phyloP scores from a whole-genome alignment of 306 rosid species.

The Rosa persica region DNA sequence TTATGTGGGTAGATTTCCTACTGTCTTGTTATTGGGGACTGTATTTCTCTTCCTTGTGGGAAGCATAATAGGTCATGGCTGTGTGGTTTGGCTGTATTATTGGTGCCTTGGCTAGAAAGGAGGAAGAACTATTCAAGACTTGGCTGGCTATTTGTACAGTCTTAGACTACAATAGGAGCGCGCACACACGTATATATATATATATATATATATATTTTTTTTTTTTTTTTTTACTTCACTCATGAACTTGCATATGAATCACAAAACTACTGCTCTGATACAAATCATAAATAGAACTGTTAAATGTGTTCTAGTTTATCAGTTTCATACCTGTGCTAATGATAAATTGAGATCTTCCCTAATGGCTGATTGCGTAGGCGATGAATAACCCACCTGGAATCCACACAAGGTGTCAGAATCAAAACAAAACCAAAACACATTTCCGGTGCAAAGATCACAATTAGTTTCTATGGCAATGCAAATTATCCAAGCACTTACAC shows the following conservation, averaged over 20 bases:
- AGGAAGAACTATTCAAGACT: background rate
- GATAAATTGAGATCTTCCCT: constrained; percentile 59
- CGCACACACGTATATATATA: too few relatives aligned
- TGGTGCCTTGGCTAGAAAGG: background rate
- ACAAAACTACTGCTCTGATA: background rate
- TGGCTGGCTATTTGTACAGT: background rate
- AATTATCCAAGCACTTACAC: constrained; percentile 45
- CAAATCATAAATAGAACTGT: background rate
- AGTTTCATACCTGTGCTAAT: constrained; percentile 59
- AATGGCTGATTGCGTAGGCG: constrained; percentile 77
- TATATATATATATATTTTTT: too few relatives aligned
- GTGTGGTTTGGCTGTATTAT: background rate
- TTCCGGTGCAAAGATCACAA: background rate
- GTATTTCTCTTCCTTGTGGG: background rate
- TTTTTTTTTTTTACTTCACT: too few relatives aligned
- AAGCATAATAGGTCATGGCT: background rate
- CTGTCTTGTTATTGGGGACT: background rate
- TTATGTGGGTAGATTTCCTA: background rate
- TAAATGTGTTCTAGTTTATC: background rate
- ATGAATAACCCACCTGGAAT: constrained; percentile 85
- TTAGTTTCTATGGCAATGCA: background rate
- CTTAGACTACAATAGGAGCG: background rate
- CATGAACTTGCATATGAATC: background rate
- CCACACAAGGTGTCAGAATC: constrained; percentile 16
- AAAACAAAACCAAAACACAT: constrained; percentile 11